Percentiles rank a stretch among this genome's conserved stretches.
Evolutionary conservation across 805 yeast species (phyloP).

Genomic region (Pichia heedii): DNA sequence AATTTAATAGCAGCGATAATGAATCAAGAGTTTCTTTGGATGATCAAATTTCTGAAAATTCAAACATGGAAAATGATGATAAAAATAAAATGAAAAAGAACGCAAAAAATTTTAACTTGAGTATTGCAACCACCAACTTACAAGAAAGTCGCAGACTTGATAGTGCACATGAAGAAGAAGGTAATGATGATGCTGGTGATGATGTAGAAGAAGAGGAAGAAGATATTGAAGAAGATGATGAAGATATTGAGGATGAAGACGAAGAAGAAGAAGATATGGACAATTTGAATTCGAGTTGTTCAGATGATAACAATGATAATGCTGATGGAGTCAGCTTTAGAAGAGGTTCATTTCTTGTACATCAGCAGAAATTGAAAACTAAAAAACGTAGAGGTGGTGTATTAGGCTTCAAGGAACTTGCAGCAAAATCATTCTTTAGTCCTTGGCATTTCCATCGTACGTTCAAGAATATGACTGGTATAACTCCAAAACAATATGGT

Average conservation of each 20-base stretch:
- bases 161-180: too few species aligned
- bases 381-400: slow-evolving; percentile 69
- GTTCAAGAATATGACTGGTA: slow-evolving; percentile 75
- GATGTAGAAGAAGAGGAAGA: neutral
- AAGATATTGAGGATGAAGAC: neutral
- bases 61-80: neutral
- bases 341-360: slow-evolving; percentile 5
- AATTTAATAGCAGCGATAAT: neutral
- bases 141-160: too few species aligned
- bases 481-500: slow-evolving; percentile 84
- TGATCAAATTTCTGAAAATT: too few species aligned
- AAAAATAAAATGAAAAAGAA: too few species aligned
- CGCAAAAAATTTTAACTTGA: too few species aligned
- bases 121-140: too few species aligned
- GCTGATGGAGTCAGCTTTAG: neutral
- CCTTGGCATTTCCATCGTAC: slow-evolving; percentile 95
- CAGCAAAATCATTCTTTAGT: slow-evolving; percentile 69
- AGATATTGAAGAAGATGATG: too few species aligned
- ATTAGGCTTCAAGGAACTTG: slow-evolving; percentile 77
- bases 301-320: too few species aligned
- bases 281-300: neutral
- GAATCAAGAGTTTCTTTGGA: neutral
- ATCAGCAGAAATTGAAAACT: slow-evolving; percentile 24
- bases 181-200: neutral
- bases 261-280: neutral